Base-by-base conservation (phyloP, 371 early-diverging fungal genomes). In the Mucor plumbeus region DNA sequence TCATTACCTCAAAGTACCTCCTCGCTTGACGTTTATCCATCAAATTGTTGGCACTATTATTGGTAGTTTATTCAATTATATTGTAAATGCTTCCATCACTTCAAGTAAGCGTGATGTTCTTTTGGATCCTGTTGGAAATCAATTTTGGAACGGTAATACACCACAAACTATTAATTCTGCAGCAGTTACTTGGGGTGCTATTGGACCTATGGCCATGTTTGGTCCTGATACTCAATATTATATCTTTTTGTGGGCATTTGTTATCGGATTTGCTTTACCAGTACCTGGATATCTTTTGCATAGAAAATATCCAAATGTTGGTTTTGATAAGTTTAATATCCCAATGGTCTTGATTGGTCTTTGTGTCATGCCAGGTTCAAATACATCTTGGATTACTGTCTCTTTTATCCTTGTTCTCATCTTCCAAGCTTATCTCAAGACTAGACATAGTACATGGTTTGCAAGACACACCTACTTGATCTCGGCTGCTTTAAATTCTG, bases 1-100 rank as follows among this genome's bases (percentile, higher is more conserved):
- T 11, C 87, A 90, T 43, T 92, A 92, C 70, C 87, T 92, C 78
- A 92, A 92, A 75, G 86, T 91, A 1, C 91, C 91, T 19, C 91
- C 91, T 5, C 80, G 89, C 11, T 58, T 77, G 35, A 72, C 88
- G 62, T 91, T 90, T 65, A 65, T 78, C 5, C 81, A 81, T 11
- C 91, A 91, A 68, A 74, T 91, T 41, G 69, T 83, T 40, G 91
- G 91, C 9, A 89, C 90, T 1, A 69, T 88, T 3, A 67, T 89
- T 39, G 88, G 86, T 14, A 74, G 75, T 36, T 50, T 84, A n/a
- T 84, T 85, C 68, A 87, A 87, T 57, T 87, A 84, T 58, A 60
- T 85, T 26, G 84, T 85, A 38, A 85, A 81, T 47, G 35, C 71
- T 31, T 69, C 68, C 26, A 72, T 86, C 33, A 76, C 85, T n/a